phyloP scores from a whole-genome alignment of 306 rosid genomes.

The Sesbania bispinosa region DNA sequence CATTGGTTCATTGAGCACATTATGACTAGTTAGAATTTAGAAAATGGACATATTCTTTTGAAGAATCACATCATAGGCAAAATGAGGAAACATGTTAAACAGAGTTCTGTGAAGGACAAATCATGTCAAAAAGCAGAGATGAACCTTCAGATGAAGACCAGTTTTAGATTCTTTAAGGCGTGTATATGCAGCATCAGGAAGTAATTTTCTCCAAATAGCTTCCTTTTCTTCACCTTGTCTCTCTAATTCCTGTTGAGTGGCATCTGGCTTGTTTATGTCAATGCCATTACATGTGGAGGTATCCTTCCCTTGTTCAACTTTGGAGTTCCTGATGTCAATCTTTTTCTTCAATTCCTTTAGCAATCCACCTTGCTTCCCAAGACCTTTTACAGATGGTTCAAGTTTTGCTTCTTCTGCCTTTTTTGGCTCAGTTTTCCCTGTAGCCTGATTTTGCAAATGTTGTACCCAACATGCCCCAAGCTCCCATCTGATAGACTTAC shows the following conservation, averaged over 20 bases:
- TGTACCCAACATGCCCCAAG: conserved; percentile 99
- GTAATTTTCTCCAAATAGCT: conserved; percentile 70
- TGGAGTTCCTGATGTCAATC: conserved; percentile 54
- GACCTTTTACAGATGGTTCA: conserved; percentile 92
- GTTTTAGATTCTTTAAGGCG: conserved; percentile 95
- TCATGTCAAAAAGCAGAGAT: conserved; percentile 14
- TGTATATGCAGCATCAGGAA: conserved; percentile 75
- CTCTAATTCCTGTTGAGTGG: conserved; percentile 55
- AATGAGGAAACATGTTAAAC: conserved; percentile 5
- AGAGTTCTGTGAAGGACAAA: not conserved
- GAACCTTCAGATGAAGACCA: conserved; percentile 83
- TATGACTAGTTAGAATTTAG: not conserved
- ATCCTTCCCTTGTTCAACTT: conserved; percentile 65
- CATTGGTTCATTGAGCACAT: not conserved
- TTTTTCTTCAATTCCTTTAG: conserved; percentile 90
- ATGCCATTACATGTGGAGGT: conserved; percentile 31
- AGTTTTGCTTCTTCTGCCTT: conserved; percentile 67
- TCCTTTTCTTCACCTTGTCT: conserved; percentile 69
- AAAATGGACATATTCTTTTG: not conserved
- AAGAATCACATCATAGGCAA: not conserved
- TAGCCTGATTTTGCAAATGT: conserved; percentile 83
- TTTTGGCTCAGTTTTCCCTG: conserved; percentile 73
- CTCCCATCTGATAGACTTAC: conserved; percentile 92
- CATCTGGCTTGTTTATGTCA: conserved; percentile 48
- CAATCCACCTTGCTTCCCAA: conserved; percentile 95